These are phyloP conservation scores for Sindora glabra DNA, from an alignment of 306 rosid species.

Conservation along the genomic window DNA sequence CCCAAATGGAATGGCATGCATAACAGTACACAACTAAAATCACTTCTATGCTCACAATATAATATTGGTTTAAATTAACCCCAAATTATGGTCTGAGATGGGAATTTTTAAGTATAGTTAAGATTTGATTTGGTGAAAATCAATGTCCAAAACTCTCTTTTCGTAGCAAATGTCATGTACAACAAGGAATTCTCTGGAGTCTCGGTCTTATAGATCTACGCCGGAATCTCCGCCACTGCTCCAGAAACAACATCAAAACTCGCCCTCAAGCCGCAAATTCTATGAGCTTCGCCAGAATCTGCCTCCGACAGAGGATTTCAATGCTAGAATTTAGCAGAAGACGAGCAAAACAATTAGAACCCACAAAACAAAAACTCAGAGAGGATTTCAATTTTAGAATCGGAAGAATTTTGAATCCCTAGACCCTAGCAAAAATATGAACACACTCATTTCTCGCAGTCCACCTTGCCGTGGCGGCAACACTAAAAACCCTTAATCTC, in stretches of 20 bases:
- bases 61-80: no score
- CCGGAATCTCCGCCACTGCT: slow-evolving; percentile 7
- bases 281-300: no score
- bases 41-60: background rate
- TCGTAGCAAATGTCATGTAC: slow-evolving; percentile 67
- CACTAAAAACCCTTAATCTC: no score
- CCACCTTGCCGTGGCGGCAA: no score
- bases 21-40: slow-evolving; percentile 22
- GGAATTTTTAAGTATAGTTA: background rate
- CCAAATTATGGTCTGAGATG: background rate
- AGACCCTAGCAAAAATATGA: no score
- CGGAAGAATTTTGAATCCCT: no score
- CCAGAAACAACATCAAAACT: slow-evolving; percentile 26
- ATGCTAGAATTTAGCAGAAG: slow-evolving; percentile 26
- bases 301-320: slow-evolving; percentile 26
- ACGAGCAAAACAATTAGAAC: slow-evolving; percentile 27
- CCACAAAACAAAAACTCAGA: slow-evolving; percentile 45
- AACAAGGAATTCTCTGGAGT: slow-evolving; percentile 23
- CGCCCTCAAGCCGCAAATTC: slow-evolving; percentile 15
- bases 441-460: no score
- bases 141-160: slow-evolving; percentile 49
- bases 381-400: no score
- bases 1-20: slow-evolving; percentile 16
- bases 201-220: slow-evolving; percentile 29
- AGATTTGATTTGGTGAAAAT: background rate